A percentile compares a stretch with the other conserved stretches of the same genome.
phyloP scores from a whole-genome alignment of 2,329 filamentous ascomycete species.

The Lomentospora prolificans region DNA sequence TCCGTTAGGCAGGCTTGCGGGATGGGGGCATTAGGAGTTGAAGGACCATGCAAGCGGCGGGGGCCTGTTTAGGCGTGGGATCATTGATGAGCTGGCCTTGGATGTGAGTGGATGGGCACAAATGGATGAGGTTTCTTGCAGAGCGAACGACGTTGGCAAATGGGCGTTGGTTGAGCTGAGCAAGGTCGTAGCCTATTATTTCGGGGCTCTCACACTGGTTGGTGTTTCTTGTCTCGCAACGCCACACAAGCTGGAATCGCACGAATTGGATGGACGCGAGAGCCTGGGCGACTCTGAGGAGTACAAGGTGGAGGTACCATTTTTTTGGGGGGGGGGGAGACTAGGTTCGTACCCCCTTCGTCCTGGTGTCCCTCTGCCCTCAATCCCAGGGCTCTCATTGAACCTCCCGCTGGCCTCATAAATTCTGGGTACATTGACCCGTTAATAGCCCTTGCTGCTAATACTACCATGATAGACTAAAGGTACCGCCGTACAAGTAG shows the following conservation, averaged over 20 bases:
- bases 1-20: conserved; percentile 31
- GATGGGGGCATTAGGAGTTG: conserved; percentile 30
- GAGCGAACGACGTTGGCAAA: not conserved
- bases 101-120: conserved; percentile 6
- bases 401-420: too few relatives aligned
- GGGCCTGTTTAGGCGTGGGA: conserved; percentile 25
- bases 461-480: too few relatives aligned
- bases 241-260: conserved; percentile 6
- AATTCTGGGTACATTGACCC: too few relatives aligned
- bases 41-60: conserved; percentile 29
- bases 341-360: too few relatives aligned
- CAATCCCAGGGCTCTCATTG: too few relatives aligned
- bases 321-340: too few relatives aligned
- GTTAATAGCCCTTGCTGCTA: too few relatives aligned
- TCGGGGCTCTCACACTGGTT: conserved; percentile 2
- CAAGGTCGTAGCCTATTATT: conserved; percentile 6
- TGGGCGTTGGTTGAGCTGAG: conserved; percentile 6
- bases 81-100: conserved; percentile 38
- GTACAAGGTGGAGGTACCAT: not conserved
- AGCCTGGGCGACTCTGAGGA: not conserved
- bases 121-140: conserved; percentile 2
- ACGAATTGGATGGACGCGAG: conserved; percentile 7
- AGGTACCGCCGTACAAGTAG: not conserved
- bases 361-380: too few relatives aligned
- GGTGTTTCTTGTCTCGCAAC: conserved; percentile 1